Base-by-base conservation (phyloP, 2,329 filamentous ascomycete genomes). In the Apiospora sp. region DNA sequence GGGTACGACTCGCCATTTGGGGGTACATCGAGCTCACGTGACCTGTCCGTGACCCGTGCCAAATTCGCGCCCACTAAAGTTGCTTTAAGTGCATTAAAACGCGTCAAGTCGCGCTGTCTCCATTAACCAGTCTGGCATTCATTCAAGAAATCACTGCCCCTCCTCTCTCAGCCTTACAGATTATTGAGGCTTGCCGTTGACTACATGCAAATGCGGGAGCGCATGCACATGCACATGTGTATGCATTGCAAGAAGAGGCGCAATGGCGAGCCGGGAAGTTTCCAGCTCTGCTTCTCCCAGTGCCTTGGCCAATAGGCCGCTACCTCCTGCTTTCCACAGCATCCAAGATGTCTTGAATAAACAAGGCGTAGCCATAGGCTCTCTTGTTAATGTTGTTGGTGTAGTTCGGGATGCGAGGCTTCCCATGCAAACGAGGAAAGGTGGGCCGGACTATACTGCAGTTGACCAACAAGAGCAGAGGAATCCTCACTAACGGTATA, bases 341-440 rank as follows among this genome's bases (percentile, higher is more conserved):
- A 80, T 87, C 75, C 78, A 82, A 74, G 79, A 85, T 43, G 78
- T 90, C 27, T 77, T 90, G 73, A 81, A 87, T 69, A 81, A 81
- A 27, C 22, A n/a, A 19, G 79, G 80, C 34, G 71, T 81, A 67
- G 67, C 75, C 12, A 22, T 76, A 37, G 75, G 79, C 41, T 76
- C 58, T 1, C 72, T 83, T 7, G 84, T 91, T 75, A 92, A 85
- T 81, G 83, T 96, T 54, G 87, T 94, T 69, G 95, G 94, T 1
- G 82, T 96, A 5, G 88, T 96, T 4, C 89, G 90, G 70, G 93
- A 96, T 76, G 87, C 86, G 68, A 86, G 89, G 72, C 81, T 86
- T 0, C 88, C 90, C 0, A 85, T 84, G 0, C 72, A 79, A 14
- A 90, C 90, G 0, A 83, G 74, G 71, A 87, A 88, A 34, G 92